Evolutionary conservation across 768 basidiomycete genomes (phyloP).

Genomic region (Russula foetens): DNA sequence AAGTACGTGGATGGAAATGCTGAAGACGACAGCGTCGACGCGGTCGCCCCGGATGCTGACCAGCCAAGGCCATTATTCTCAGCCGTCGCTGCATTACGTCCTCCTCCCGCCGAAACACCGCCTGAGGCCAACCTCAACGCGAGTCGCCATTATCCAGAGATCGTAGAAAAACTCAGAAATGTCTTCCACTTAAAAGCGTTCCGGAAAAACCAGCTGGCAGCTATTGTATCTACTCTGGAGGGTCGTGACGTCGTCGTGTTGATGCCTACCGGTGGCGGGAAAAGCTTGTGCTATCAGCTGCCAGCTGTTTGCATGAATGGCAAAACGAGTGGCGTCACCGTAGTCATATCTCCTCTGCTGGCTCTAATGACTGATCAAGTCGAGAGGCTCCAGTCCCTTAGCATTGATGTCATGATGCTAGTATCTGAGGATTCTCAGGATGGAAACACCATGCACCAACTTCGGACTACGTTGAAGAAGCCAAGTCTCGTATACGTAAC

Average conservation of each 20-base stretch:
- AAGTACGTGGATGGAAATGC: conserved; percentile 31
- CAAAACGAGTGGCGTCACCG: conserved; percentile 68
- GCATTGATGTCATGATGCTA: conserved; percentile 54
- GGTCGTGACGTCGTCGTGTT: conserved; percentile 89
- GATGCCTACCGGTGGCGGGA: conserved; percentile 95
- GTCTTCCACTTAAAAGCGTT: conserved; percentile 64
- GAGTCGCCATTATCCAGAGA: conserved; percentile 38
- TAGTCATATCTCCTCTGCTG: conserved; percentile 85
- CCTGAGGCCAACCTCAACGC: conserved; percentile 5
- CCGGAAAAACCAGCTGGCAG: conserved; percentile 79
- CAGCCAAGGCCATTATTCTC: background rate
- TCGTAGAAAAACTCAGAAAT: conserved; percentile 42
- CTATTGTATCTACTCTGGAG: conserved; percentile 69
- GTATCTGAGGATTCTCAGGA: conserved; percentile 29
- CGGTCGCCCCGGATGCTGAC: conserved; percentile 7
- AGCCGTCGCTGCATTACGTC: background rate
- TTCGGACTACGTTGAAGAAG: conserved; percentile 38
- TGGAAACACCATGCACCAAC: conserved; percentile 29
- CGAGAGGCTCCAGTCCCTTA: conserved; percentile 49
- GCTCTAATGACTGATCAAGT: conserved; percentile 91
- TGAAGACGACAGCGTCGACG: conserved; percentile 22
- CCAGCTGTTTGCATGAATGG: conserved; percentile 77
- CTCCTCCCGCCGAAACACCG: conserved; percentile 1
- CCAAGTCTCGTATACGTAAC: conserved; percentile 81
- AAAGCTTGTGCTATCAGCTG: conserved; percentile 83